Evolutionary conservation across 2,329 filamentous ascomycete species (phyloP), one percentile per base, ranked within the genome.

Genomic region (Colletotrichum filicis): DNA sequence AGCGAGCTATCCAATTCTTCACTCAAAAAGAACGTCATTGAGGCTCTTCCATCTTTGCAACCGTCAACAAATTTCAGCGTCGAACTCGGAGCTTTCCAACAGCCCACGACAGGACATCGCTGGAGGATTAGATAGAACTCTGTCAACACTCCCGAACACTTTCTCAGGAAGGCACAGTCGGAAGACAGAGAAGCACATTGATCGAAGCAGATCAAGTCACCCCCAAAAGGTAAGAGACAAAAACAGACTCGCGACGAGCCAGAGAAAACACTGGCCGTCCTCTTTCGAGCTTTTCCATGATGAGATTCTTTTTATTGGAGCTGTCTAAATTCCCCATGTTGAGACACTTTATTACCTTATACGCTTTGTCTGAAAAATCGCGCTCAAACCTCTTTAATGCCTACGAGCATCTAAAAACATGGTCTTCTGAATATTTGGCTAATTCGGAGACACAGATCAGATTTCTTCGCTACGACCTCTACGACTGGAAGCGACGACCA

Each of bases 281-380:
- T 35, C 22, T 26, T 53, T 42, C 52, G 65, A 58, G 68, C 65
- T 55, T 73, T 53, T 53, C 37, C 60, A 66, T 88, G 87, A 88
- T 87, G 86, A 85, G 77, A 67, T 58, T 76, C 79, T 76, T 79
- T 80, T 85, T 93, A 94, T 94, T 94, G 92, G 92, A 94, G 92
- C 92, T 94, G 92, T 94, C 92, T 91, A 84, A 88, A 83, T 89
- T 49, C 86, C 82, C 81, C 80, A 84, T 92, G 91, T 87, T 88
- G 92, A 93, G 85, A 87, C 85, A 80, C 80, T 79, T 82, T 83
- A 82, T 49, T 86, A 84, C 84, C 83, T 82, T 80, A 88, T 91
- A 92, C 90, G 89, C 88, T 65, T 83, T 82, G 75, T 80, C 81
- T 79, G 79, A 78, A 80, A 84, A 80, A 84, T 86, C 61, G 62